Base-by-base conservation (phyloP, 768 basidiomycete species). In the Hericium erinaceus region DNA sequence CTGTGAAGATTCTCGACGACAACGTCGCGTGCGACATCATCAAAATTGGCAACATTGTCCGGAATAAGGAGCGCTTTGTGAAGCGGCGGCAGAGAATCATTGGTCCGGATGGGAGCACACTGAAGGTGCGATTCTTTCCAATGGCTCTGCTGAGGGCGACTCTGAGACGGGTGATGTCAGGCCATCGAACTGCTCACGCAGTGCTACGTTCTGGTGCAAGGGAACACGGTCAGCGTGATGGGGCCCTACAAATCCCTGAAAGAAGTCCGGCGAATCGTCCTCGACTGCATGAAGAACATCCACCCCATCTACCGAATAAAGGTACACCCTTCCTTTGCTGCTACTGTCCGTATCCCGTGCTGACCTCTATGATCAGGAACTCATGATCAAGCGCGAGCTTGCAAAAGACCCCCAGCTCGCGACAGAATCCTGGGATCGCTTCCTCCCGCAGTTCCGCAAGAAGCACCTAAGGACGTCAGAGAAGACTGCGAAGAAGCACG, bases 251-350 rank as follows among this genome's bases (percentile, higher is more conserved):
- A 95, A 67, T 87, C 88, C 0, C 76, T 99, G 18, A 98, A 98
- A 70, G 97, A 99, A 72, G 95, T 99, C 11, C 80, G 97, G 58
- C 75, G 95, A 64, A 98, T 98, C 60, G 83, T 99, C n/a, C 71
- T 98, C 44, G 97, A 99, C 68, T 99, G 97, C 75, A 98, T 99
- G 97, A 94, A 88, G 74, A 99, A 99, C 69, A 89, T 98, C 55
- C 97, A 99, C 67, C 97, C 97, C 1, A 98, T 99, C 68, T 99
- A 99, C 69, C 86, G 94, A 65, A 99, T 99, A 72, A 99, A 99
- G 73, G 94, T 91, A 41, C 20, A 64, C 33, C 46, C 33, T 60
- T 54, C 55, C 28, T 59, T 59, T 61, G 26, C 26, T 55, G 26
- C 44, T 33, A 38, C 12, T 24, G 44, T 2, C 38, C 26, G 44